Percentiles rank a stretch among this genome's conserved stretches.
Evolutionary conservation across 2,329 filamentous ascomycete species (phyloP).

Genomic region (Shiraia sp.): DNA sequence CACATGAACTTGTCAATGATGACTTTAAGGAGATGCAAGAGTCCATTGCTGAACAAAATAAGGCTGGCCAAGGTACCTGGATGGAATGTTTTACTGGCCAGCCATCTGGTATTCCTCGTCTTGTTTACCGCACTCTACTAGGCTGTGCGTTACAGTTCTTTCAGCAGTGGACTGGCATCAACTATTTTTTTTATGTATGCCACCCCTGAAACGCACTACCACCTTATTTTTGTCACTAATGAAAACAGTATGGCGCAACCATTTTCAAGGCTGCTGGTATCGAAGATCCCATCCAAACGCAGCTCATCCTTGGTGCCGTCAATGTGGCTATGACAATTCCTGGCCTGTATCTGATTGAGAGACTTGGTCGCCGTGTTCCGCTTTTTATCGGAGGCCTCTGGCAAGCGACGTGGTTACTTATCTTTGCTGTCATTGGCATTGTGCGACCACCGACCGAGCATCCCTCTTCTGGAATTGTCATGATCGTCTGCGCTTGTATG

Average conservation of each 20-base stretch:
- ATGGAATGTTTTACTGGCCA: slow-evolving; percentile 36
- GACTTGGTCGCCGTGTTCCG: slow-evolving; percentile 68
- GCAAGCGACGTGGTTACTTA: slow-evolving; percentile 67
- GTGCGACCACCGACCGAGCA: slow-evolving; percentile 35
- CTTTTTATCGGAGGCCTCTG: slow-evolving; percentile 68
- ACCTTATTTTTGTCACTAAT: too few species aligned
- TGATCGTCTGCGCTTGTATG: slow-evolving; percentile 74
- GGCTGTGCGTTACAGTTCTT: slow-evolving; percentile 36
- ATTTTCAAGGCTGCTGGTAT: slow-evolving; percentile 71
- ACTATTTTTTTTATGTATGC: slow-evolving; percentile 55
- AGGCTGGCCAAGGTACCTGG: slow-evolving; percentile 35
- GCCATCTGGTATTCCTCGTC: slow-evolving; percentile 47
- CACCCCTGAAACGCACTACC: too few species aligned
- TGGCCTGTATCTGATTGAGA: slow-evolving; percentile 70
- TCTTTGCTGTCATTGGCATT: slow-evolving; percentile 58
- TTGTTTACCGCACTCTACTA: slow-evolving; percentile 37
- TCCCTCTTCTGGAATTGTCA: slow-evolving; percentile 61
- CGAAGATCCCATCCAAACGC: slow-evolving; percentile 59
- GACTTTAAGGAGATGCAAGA: slow-evolving; percentile 53
- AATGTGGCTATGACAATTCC: slow-evolving; percentile 70
- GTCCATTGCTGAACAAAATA: slow-evolving; percentile 32
- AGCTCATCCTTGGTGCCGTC: slow-evolving; percentile 56
- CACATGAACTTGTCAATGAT: slow-evolving; percentile 52
- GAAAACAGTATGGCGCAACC: slow-evolving; percentile 65
- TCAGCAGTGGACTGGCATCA: slow-evolving; percentile 49